Conservation (phyloP, 257 asterid genomes). For the Mitragyna speciosa region DNA sequence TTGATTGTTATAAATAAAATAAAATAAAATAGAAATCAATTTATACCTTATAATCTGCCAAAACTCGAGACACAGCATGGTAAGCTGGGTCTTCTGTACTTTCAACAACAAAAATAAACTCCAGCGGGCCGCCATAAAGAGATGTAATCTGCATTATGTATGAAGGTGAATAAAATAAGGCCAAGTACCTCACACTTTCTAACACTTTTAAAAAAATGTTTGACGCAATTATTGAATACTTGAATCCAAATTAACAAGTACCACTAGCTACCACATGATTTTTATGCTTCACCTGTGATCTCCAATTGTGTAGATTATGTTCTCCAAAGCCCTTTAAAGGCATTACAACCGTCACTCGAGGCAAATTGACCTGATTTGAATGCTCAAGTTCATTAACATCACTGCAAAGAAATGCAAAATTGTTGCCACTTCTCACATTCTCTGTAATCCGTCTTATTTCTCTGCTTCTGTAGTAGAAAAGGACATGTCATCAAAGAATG, state of each 20-base stretch:
- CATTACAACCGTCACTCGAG: slow-evolving; percentile 91
- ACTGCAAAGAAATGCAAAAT: slow-evolving; percentile 68
- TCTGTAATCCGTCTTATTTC: slow-evolving; percentile 68
- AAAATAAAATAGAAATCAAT: background rate
- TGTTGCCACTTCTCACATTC: slow-evolving; percentile 58
- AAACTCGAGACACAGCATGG: slow-evolving; percentile 63
- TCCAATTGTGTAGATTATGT: slow-evolving; percentile 98
- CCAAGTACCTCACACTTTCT: slow-evolving; percentile 1
- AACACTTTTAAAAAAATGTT: background rate
- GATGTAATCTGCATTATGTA: slow-evolving; percentile 78
- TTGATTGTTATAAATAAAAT: background rate
- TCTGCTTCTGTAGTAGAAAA: slow-evolving; percentile 60
- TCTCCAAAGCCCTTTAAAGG: slow-evolving; percentile 98
- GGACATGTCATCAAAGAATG: slow-evolving; percentile 15
- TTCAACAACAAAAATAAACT: slow-evolving; percentile 89
- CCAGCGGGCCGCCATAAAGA: slow-evolving; percentile 92
- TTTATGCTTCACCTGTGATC: slow-evolving; percentile 67
- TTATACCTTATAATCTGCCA: slow-evolving; percentile 72
- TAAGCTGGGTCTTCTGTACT: slow-evolving; percentile 94
- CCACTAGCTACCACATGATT: background rate
- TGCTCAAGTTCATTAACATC: slow-evolving; percentile 83
- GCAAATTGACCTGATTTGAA: slow-evolving; percentile 74
- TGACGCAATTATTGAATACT: background rate
- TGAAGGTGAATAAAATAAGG: slow-evolving; percentile 12
- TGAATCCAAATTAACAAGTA: background rate